Percentiles rank a stretch among this genome's conserved stretches.
Evolutionary conservation across 73 alveolate genomes (phyloP).

Genomic region (Paramecium octaurelia): DNA sequence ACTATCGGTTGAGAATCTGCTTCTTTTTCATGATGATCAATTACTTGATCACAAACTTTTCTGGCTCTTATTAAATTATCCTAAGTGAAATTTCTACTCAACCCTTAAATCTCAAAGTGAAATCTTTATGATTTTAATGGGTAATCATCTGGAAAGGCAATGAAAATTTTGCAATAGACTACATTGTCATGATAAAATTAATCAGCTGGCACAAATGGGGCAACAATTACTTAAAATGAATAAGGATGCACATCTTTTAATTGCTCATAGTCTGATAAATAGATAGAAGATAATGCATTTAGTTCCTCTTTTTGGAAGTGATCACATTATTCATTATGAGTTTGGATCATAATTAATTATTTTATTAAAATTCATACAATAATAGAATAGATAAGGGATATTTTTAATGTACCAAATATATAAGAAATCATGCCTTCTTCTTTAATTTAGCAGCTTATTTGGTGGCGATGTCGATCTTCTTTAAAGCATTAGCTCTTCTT

Average conservation of each 20-base stretch:
- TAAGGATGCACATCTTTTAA: conserved; percentile 21
- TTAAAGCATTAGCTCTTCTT: conserved; percentile 89
- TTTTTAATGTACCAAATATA: conserved; percentile 1
- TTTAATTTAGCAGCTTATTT: conserved; percentile 43
- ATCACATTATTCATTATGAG: conserved; percentile 1
- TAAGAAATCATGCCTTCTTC: conserved; percentile 4
- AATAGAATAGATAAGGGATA: neutral
- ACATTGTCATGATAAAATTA: neutral
- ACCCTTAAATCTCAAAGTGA: conserved; percentile 17
- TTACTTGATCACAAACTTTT: conserved; percentile 12
- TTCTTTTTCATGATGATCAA: conserved; percentile 21
- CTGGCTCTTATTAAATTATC: neutral
- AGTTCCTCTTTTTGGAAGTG: conserved; percentile 21
- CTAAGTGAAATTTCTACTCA: neutral
- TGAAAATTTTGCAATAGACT: neutral
- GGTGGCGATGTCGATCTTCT: conserved; percentile 81
- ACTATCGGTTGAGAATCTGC: neutral
- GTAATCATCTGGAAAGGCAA: conserved; percentile 21
- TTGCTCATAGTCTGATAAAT: neutral
- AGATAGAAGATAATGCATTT: conserved; percentile 25
- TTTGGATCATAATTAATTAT: conserved; percentile 29
- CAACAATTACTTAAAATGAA: neutral
- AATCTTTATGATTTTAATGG: conserved; percentile 30
- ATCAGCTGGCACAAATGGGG: conserved; percentile 2
- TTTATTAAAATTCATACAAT: neutral